Evolutionary conservation across 1,284 basidiomycete genomes (phyloP).

Genomic region (Leucoagaricus sp.): DNA sequence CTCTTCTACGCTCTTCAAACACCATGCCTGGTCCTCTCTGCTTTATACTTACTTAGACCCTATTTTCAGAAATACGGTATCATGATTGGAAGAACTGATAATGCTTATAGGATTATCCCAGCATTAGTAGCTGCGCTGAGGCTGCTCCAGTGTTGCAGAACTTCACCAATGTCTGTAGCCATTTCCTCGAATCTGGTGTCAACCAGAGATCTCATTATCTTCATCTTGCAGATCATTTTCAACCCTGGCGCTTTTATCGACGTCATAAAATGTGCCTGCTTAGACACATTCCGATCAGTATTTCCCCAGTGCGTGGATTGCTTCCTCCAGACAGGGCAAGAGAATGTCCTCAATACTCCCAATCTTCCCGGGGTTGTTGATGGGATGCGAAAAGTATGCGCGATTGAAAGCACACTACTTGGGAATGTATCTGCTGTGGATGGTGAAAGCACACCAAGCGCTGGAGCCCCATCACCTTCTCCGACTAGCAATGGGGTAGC

Average conservation of each 20-base stretch:
- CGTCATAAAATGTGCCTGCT: constrained; percentile 68
- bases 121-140: constrained; percentile 56
- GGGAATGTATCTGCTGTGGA: constrained; percentile 51
- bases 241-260: constrained; percentile 64
- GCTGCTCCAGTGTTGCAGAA: constrained; percentile 63
- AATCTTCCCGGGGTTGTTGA: constrained; percentile 48
- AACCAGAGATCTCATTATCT: neutral
- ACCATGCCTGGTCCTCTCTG: too few relatives aligned
- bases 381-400: constrained; percentile 55
- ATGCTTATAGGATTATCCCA: constrained; percentile 43
- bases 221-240: constrained; percentile 52
- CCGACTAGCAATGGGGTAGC: neutral
- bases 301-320: constrained; percentile 76
- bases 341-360: constrained; percentile 46
- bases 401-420: constrained; percentile 49
- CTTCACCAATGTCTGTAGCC: constrained; percentile 46
- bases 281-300: constrained; percentile 62
- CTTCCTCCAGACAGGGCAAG: constrained; percentile 61
- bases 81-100: too few relatives aligned
- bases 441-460: constrained; percentile 33
- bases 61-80: too few relatives aligned
- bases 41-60: too few relatives aligned
- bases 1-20: too few relatives aligned
- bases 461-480: neutral
- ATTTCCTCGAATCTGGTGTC: neutral